Evolutionary conservation across 2,329 filamentous ascomycete genomes (phyloP).

Genomic region (Phialophora expanda): DNA sequence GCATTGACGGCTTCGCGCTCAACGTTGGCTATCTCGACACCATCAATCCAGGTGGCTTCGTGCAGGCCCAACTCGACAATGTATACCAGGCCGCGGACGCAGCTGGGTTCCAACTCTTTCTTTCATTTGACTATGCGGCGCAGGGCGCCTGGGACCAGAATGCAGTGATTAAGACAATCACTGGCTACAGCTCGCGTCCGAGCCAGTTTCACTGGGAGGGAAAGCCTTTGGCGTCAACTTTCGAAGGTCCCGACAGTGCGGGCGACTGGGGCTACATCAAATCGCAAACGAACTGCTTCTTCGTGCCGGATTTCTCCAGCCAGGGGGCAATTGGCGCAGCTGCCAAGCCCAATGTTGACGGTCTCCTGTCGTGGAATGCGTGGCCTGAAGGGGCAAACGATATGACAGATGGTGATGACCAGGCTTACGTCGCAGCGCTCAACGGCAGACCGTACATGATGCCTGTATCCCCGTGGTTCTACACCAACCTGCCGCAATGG

Average conservation of each 20-base stretch:
- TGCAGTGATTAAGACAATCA: constrained; percentile 17
- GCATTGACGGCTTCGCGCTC: constrained; percentile 19
- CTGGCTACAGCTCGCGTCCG: constrained; percentile 6
- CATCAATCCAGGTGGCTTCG: constrained; percentile 7
- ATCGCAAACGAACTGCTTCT: constrained; percentile 17
- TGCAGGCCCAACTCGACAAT: constrained; percentile 17
- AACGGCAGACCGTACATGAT: constrained; percentile 16
- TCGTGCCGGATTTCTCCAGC: constrained; percentile 17
- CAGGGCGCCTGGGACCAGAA: constrained; percentile 20
- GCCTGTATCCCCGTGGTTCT: constrained; percentile 22
- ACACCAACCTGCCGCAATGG: constrained; percentile 15
- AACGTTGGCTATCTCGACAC: constrained; percentile 16
- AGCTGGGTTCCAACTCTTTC: constrained; percentile 9
- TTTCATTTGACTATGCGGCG: constrained; percentile 14
- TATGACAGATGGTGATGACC: constrained; percentile 15
- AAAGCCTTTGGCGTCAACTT: constrained; percentile 17
- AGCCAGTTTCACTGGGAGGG: constrained; percentile 19
- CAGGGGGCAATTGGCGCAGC: constrained; percentile 6
- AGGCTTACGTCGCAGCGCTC: constrained; percentile 6
- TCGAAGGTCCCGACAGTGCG: constrained; percentile 12
- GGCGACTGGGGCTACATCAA: constrained; percentile 20
- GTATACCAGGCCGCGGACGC: constrained; percentile 15
- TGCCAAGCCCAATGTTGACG: constrained; percentile 10
- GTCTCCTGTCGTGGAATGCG: constrained; percentile 18
- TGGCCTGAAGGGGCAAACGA: constrained; percentile 18